Conservation (phyloP, 495 filamentous ascomycete genomes). For the Neurospora tetrasperma region DNA sequence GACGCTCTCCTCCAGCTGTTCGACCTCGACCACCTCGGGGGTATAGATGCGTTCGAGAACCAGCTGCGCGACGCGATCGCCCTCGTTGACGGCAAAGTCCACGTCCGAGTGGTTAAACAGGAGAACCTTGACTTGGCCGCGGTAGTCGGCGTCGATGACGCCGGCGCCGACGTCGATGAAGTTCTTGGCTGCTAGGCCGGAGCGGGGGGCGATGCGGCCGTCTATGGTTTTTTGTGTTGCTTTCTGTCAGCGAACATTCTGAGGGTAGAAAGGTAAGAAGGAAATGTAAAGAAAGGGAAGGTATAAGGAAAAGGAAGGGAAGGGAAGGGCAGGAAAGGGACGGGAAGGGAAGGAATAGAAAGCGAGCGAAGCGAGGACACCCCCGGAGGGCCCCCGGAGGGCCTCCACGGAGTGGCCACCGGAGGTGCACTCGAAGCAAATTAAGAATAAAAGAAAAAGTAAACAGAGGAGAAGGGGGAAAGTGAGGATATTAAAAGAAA, state of each 20-base stretch:
- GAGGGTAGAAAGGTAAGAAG: too few species aligned
- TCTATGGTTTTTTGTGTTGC: slow-evolving; percentile 37
- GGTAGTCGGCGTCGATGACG: slow-evolving; percentile 96
- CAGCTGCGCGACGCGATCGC: slow-evolving; percentile 87
- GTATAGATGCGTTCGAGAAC: slow-evolving; percentile 90
- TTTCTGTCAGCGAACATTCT: not conserved
- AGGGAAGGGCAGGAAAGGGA: too few species aligned
- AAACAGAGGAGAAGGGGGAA: not conserved
- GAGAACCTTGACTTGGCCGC: slow-evolving; percentile 85
- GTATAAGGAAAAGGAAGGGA: too few species aligned
- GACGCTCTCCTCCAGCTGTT: slow-evolving; percentile 81
- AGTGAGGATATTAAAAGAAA: not conserved
- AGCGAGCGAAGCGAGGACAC: not conserved
- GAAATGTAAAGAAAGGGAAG: too few species aligned
- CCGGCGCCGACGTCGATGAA: slow-evolving; percentile 92
- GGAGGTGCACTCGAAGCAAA: not conserved
- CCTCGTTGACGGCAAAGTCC: slow-evolving; percentile 74
- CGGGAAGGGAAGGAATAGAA: not conserved
- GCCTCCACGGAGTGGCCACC: not conserved
- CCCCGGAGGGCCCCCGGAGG: not conserved
- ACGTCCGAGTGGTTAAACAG: slow-evolving; percentile 82
- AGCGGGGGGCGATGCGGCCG: slow-evolving; percentile 84
- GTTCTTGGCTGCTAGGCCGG: slow-evolving; percentile 83
- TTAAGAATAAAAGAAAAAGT: not conserved
- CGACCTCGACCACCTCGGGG: slow-evolving; percentile 78